Percentiles rank a stretch among this genome's conserved stretches.
These are phyloP conservation scores for Sonneratia alba DNA, from an alignment of 345 rosid species.

Conservation along the genomic window DNA sequence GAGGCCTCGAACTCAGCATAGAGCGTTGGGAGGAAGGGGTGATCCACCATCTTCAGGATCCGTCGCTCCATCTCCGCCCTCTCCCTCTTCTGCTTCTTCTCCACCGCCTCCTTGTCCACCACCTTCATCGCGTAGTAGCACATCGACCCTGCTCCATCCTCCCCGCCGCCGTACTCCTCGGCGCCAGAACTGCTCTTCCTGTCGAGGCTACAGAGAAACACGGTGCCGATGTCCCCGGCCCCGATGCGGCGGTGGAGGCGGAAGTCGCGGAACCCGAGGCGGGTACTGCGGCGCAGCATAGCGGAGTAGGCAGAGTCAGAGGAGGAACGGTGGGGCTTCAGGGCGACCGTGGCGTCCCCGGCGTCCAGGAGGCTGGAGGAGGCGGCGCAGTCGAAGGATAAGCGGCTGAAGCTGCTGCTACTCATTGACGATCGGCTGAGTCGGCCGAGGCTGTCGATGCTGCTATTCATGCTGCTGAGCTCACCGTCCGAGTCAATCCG, in stretches of 20 bases:
- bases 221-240: slow-evolving; percentile 89
- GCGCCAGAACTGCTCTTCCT: not conserved
- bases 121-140: slow-evolving; percentile 75
- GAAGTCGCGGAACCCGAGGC: slow-evolving; percentile 62
- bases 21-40: slow-evolving; percentile 83
- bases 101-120: slow-evolving; percentile 64
- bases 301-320: slow-evolving; percentile 76
- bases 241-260: slow-evolving; percentile 64
- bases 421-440: slow-evolving; percentile 41
- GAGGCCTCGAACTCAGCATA: slow-evolving; percentile 87
- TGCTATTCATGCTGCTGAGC: slow-evolving; percentile 39
- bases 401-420: slow-evolving; percentile 63
- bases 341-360: not conserved
- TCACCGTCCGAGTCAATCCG: slow-evolving; percentile 13
- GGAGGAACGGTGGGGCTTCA: slow-evolving; percentile 32
- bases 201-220: slow-evolving; percentile 62
- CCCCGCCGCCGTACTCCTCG: slow-evolving; percentile 3
- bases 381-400: slow-evolving; percentile 45
- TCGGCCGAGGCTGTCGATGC: slow-evolving; percentile 63
- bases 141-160: slow-evolving; percentile 11
- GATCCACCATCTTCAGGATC: slow-evolving; percentile 81
- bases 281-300: slow-evolving; percentile 41
- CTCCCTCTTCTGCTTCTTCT: slow-evolving; percentile 59
- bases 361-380: not conserved
- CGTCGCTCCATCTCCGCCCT: slow-evolving; percentile 81